A percentile compares a stretch with the other conserved stretches of the same genome.
Conservation (phyloP, 2,329 filamentous ascomycete species). For the Talaromyces sp. region DNA sequence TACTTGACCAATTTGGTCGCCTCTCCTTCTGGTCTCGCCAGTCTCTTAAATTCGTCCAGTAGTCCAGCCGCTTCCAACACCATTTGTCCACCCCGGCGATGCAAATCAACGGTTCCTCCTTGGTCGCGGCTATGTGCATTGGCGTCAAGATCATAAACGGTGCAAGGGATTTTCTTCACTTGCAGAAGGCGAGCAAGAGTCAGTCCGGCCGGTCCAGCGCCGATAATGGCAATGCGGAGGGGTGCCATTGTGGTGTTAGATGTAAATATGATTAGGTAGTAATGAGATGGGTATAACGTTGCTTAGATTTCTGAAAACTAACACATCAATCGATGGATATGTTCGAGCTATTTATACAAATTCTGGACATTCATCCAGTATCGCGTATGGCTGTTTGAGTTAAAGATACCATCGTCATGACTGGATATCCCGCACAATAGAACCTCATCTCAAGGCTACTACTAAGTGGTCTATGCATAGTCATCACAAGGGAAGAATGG, state of each 20-base stretch:
- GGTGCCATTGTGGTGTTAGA: neutral
- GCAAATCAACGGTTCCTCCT: slow-evolving; percentile 56
- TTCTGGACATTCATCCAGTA: neutral
- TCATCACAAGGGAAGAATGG: neutral
- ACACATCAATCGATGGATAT: neutral
- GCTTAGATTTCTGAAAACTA: neutral
- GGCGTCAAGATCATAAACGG: slow-evolving; percentile 47
- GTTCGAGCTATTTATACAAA: neutral
- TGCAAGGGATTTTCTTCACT: slow-evolving; percentile 45
- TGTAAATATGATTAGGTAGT: neutral
- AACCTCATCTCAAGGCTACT: neutral
- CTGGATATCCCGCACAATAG: neutral
- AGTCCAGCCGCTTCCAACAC: slow-evolving; percentile 52
- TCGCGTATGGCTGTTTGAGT: neutral
- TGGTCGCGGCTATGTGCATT: slow-evolving; percentile 44
- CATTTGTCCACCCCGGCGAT: slow-evolving; percentile 49
- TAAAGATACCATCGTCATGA: neutral
- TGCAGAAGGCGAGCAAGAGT: slow-evolving; percentile 54
- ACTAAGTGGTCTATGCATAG: neutral
- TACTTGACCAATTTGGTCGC: slow-evolving; percentile 22
- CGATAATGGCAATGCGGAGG: slow-evolving; percentile 45
- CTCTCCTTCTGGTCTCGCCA: slow-evolving; percentile 1
- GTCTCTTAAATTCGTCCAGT: slow-evolving; percentile 47
- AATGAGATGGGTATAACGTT: neutral
- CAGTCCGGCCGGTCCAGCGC: slow-evolving; percentile 50